phyloP scores from a whole-genome alignment of 306 rosid species.

The Dicorynia guianensis region DNA sequence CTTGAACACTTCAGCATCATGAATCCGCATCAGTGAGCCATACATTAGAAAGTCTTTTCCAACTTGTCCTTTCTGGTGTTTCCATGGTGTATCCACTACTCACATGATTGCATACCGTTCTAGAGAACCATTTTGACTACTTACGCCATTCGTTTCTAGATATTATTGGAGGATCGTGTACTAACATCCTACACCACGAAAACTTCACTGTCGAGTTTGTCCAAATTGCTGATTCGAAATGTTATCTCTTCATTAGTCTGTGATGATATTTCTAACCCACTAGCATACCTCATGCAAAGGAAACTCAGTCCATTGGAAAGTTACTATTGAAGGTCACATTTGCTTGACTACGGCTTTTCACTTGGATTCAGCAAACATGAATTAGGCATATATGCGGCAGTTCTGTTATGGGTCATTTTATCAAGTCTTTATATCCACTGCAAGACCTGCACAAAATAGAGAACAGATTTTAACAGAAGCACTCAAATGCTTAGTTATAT shows the following conservation, averaged over 20 bases:
- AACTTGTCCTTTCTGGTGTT: neutral
- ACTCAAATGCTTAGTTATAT: neutral
- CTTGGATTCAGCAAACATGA: neutral
- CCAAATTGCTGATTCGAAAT: constrained; percentile 24
- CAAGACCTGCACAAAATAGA: neutral
- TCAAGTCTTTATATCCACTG: neutral
- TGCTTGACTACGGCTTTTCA: constrained; percentile 11
- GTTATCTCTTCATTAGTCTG: neutral
- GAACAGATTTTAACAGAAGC: neutral
- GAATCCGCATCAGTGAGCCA: neutral
- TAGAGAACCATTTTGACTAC: neutral
- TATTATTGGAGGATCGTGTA: neutral
- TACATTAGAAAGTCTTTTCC: neutral
- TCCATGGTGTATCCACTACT: constrained; percentile 18
- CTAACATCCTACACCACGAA: neutral
- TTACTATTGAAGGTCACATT: neutral
- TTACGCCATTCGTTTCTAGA: neutral
- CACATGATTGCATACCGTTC: neutral
- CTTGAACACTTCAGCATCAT: constrained; percentile 15
- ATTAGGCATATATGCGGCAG: constrained; percentile 7
- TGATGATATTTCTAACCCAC: neutral
- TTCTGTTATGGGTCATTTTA: neutral
- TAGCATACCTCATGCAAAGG: neutral
- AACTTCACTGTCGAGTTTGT: constrained; percentile 23
- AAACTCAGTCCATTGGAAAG: neutral